Conservation (phyloP, 176 grass and related monocot genomes). For the Ensete ventricosum region DNA sequence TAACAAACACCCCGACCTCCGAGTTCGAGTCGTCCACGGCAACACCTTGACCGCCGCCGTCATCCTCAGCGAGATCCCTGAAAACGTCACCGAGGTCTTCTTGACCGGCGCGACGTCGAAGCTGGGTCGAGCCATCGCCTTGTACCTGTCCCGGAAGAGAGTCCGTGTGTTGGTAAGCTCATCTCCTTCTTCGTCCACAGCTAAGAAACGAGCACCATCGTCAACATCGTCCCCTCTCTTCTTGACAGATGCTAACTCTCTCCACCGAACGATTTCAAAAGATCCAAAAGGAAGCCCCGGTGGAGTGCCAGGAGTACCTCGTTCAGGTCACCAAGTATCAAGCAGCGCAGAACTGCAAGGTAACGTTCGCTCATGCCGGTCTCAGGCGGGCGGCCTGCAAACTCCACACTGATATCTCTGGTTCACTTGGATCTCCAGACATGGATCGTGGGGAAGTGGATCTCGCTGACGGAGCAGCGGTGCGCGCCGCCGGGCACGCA, state of each 20-base stretch:
- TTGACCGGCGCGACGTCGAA: conserved; percentile 87
- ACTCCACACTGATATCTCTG: no score
- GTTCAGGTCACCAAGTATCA: conserved; percentile 63
- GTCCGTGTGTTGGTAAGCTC: conserved; percentile 65
- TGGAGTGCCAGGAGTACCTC: conserved; percentile 37
- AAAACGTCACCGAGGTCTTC: conserved; percentile 59
- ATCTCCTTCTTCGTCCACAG: no score
- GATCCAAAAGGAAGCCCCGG: conserved; percentile 49
- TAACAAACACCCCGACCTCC: conserved; percentile 77
- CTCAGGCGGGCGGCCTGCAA: background rate
- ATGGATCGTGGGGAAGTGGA: conserved; percentile 18
- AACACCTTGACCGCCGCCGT: conserved; percentile 90
- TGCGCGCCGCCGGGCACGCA: conserved; percentile 12
- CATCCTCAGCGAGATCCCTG: conserved; percentile 71
- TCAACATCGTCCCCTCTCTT: no score
- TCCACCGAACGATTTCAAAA: conserved; percentile 42
- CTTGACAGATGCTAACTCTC: conserved; percentile 45
- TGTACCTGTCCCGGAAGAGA: conserved; percentile 62
- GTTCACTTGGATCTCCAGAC: background rate
- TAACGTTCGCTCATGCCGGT: background rate
- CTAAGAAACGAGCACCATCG: no score
- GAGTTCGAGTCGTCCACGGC: conserved; percentile 69
- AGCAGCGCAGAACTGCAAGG: conserved; percentile 38
- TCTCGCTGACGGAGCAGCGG: conserved; percentile 7
- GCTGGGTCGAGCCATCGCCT: conserved; percentile 67